phyloP scores from a whole-genome alignment of 2,329 filamentous ascomycete species.

The Pseudogymnoascus sp. region DNA sequence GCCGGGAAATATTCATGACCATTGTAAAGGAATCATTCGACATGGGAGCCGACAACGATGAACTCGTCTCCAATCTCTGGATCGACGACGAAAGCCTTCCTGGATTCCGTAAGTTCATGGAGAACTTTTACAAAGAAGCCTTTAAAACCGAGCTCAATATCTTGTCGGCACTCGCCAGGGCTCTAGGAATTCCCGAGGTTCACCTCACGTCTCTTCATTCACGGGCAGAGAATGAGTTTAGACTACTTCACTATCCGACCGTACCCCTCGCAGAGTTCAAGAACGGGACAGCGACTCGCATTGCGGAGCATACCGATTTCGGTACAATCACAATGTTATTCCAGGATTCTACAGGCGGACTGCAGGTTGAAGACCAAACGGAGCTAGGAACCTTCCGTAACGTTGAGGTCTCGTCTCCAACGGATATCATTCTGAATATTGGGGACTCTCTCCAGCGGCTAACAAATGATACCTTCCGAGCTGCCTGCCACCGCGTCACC shows the following conservation, averaged over 20 bases:
- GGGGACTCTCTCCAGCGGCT: constrained; percentile 42
- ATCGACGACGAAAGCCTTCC: constrained; percentile 37
- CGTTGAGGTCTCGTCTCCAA: constrained; percentile 24
- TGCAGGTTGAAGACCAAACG: constrained; percentile 40
- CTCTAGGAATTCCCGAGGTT: constrained; percentile 38
- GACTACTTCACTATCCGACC: constrained; percentile 50
- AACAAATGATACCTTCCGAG: constrained; percentile 36
- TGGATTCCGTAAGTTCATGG: constrained; percentile 40
- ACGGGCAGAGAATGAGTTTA: constrained; percentile 49
- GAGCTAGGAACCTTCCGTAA: constrained; percentile 34
- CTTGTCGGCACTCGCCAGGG: constrained; percentile 37
- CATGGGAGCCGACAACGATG: constrained; percentile 39
- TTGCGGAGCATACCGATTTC: constrained; percentile 47
- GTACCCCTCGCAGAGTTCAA: constrained; percentile 37
- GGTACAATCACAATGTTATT: constrained; percentile 44
- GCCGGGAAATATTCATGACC: constrained; percentile 6
- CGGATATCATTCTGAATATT: constrained; percentile 37
- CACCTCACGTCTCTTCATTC: constrained; percentile 40
- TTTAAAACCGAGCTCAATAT: constrained; percentile 36
- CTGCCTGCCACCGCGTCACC: background rate
- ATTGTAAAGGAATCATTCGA: constrained; percentile 41
- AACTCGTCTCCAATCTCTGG: constrained; percentile 40
- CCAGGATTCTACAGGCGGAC: constrained; percentile 42
- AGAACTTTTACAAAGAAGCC: constrained; percentile 40
- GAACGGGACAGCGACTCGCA: constrained; percentile 36